Percentiles rank a stretch among this genome's conserved stretches.
phyloP scores from a whole-genome alignment of 1,284 basidiomycete species.

The Leccinum discolor region DNA sequence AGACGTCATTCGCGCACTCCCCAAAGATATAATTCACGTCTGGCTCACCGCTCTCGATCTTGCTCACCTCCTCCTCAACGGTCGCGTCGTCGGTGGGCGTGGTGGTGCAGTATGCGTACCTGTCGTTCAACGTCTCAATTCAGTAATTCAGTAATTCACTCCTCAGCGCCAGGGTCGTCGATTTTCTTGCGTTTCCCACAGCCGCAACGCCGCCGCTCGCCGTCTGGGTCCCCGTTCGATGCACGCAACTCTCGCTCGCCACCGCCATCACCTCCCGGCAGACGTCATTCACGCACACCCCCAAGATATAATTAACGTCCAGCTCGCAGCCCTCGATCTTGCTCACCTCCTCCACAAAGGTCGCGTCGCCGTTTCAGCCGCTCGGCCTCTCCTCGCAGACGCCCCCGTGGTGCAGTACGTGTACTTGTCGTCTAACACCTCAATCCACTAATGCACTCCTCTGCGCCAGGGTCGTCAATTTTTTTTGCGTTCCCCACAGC shows the following conservation, averaged over 20 bases:
- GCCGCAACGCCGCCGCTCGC: conserved; percentile 28
- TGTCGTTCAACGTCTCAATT: conserved; percentile 1
- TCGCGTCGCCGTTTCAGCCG: conserved; percentile 28
- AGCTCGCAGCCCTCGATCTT: conserved; percentile 29
- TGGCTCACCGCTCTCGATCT: too few relatives aligned
- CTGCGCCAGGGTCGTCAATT: too few relatives aligned
- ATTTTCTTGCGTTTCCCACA: conserved; percentile 39
- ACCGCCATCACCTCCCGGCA: conserved; percentile 33
- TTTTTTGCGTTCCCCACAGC: too few relatives aligned
- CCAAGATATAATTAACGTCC: conserved; percentile 19
- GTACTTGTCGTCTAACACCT: too few relatives aligned
- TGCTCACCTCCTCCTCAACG: too few relatives aligned
- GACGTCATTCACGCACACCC: conserved; percentile 37
- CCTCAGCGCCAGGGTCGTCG: conserved; percentile 38
- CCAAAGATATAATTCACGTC: too few relatives aligned
- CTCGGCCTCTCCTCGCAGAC: conserved; percentile 35
- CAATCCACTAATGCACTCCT: too few relatives aligned
- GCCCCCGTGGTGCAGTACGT: conserved; percentile 21
- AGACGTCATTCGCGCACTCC: too few relatives aligned
- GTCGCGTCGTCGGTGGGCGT: conserved; percentile 26
- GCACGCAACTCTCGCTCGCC: conserved; percentile 48
- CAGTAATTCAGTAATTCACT: conserved; percentile 6
- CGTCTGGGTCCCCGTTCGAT: conserved; percentile 34
- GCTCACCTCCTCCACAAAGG: conserved; percentile 29
- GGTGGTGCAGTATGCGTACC: conserved; percentile 36